Conservation (phyloP, 495 filamentous ascomycete genomes). For the Physcia stellaris region DNA sequence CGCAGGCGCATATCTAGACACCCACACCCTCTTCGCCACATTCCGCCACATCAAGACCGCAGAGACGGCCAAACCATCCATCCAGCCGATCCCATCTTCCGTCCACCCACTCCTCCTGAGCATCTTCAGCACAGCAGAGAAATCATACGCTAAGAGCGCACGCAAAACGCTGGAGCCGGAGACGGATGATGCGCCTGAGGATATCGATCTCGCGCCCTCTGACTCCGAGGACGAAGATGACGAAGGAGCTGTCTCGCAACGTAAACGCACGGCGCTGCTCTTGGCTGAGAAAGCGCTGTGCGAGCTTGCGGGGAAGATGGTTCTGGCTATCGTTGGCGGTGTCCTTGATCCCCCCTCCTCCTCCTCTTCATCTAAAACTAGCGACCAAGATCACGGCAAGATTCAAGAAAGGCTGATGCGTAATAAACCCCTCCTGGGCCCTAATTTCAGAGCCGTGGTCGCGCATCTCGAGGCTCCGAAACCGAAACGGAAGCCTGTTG, state of each 20-base stretch:
- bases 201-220: conserved; percentile 44
- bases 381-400: conserved; percentile 40
- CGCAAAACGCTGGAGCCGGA: conserved; percentile 52
- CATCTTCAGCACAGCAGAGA: conserved; percentile 63
- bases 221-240: conserved; percentile 38
- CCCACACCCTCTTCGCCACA: conserved; percentile 66
- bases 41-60: conserved; percentile 41
- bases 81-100: conserved; percentile 44
- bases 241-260: conserved; percentile 34
- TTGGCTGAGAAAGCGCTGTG: conserved; percentile 72
- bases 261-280: conserved; percentile 35
- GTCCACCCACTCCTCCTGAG: conserved; percentile 50
- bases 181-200: conserved; percentile 49
- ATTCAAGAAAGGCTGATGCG: conserved; percentile 49
- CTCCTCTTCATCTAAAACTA: too few species aligned
- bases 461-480: conserved; percentile 54
- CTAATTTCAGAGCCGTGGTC: conserved; percentile 65
- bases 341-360: too few species aligned
- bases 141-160: conserved; percentile 55
- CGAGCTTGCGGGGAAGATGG: conserved; percentile 68
- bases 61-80: conserved; percentile 43
- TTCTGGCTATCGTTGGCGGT: conserved; percentile 60
- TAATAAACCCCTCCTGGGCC: conserved; percentile 54
- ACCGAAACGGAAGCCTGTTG: conserved; percentile 30
- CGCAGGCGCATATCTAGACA: conserved; percentile 60